Evolutionary conservation across 805 yeast genomes (phyloP), one percentile per base, ranked within the genome.

Genomic region (Cyberlindnera mississippiensis): DNA sequence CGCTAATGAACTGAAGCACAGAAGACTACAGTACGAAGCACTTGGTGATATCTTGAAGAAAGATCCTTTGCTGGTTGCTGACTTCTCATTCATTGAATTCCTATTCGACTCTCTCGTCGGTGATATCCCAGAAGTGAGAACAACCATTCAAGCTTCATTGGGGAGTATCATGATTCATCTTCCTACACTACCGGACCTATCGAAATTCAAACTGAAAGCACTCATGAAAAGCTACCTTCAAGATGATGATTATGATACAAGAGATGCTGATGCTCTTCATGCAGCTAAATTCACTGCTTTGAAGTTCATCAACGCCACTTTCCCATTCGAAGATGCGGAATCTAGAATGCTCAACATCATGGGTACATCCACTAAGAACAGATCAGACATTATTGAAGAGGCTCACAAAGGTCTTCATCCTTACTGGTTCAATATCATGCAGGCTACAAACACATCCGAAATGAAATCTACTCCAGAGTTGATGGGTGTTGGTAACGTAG

Each of bases 401-500:
- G 83, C 96, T 0, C 61, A 59, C 5, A 78, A 77, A 48, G 97
- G 97, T 0, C 64, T 91, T 22, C 80, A 88, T 59, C 96, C 96
- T 0, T 76, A 84, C 59, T 83, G 90, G 87, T 85, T 80, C 57
- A 73, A 73, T 35, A 63, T 82, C 4, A 61, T 69, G 27, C 72
- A 66, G 38, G 67, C 82, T 0, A 62, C 77, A 3, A 70, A 68
- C 34, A 65, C 72, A 0, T 46, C 48, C 1, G 73, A 67, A n/a
- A 67, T 63, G 50, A 70, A 67, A 32, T 50, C 76, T 0, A 71
- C 79, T 0, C 32, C 60, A 3, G 76, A 73, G 19, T 53, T 74
- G 9, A 51, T 76, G 35, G 79, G 77, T 1, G 50, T 50, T 10
- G 50, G 53, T 7, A 63, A 68, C 10, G 56, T 52, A 0, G 60